Evolutionary conservation across 2,329 filamentous ascomycete genomes (phyloP), one percentile per base, ranked within the genome.

Genomic region (Ophiocordyceps unilateralis): DNA sequence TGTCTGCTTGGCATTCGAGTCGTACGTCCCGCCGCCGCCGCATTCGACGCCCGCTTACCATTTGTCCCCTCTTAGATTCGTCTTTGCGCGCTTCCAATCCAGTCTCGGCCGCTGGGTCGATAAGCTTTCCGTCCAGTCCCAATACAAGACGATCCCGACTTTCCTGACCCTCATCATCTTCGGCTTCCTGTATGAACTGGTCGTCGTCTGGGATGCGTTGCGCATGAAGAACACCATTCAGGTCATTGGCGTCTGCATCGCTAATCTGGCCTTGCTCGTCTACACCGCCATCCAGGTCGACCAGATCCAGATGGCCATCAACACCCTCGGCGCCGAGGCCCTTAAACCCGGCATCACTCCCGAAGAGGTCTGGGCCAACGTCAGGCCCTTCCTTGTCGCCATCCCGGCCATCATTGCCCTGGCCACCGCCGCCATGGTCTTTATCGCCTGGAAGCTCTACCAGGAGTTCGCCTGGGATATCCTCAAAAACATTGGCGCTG

Each of bases 401-500:
- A 86, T 93, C 44, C 91, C 91, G 0, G 78, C 75, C 52, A 75
- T 98, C 45, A 82, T 96, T 50, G 86, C 76, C 1, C 62, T 93
- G 24, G 76, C 76, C 24, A 89, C 83, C 3, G 49, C 88, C 6
- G 55, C 77, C 43, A 79, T 96, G 70, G 70, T 70, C 14, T 81
- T 86, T 48, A 68, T 88, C 42, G 79, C 89, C 2, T 96, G 87
- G 83, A 95, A 94, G 66, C 72, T 98, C 26, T 96, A 98, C 59
- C 87, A 94, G 57, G 89, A 95, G 61, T 98, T 98, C 62, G 89
- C 91, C 11, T 98, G 91, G 91, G 91, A 91, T 45, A 98, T 98
- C 56, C 87, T 98, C 64, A 98, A 98, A 70, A 88, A 93, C 62
- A 98, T 98, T 58, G 93, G 88, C 57, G 91, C 91, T 42, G 91